These are phyloP conservation scores for Cylindrodendrum hubeiense DNA, from an alignment of 2,329 filamentous ascomycete genomes.

Conservation along the genomic window DNA sequence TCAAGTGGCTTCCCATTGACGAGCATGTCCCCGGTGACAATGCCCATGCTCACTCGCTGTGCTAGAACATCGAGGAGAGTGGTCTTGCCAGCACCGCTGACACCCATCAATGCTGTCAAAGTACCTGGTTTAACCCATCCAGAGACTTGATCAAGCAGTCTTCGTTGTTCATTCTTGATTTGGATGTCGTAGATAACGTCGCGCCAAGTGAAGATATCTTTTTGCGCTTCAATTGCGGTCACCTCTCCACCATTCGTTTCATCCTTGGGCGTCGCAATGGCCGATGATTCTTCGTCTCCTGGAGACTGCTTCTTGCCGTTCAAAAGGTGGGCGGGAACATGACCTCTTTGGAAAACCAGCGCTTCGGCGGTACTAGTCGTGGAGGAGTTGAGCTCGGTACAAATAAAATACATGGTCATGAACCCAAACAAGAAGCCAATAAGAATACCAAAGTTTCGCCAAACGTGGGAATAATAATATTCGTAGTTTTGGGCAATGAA, in stretches of 20 bases:
- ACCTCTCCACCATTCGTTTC: slow-evolving; percentile 36
- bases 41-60: slow-evolving; percentile 68
- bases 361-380: slow-evolving; percentile 75
- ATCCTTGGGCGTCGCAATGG: slow-evolving; percentile 39
- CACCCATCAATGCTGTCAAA: slow-evolving; percentile 82
- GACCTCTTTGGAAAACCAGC: slow-evolving; percentile 73
- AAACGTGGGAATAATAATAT: slow-evolving; percentile 70
- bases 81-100: slow-evolving; percentile 62
- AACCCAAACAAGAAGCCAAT: slow-evolving; percentile 74
- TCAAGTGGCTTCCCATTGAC: slow-evolving; percentile 71
- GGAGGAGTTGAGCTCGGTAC: slow-evolving; percentile 74
- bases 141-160: slow-evolving; percentile 81
- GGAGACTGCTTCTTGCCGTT: slow-evolving; percentile 44
- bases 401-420: slow-evolving; percentile 71
- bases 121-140: slow-evolving; percentile 94
- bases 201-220: slow-evolving; percentile 80
- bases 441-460: slow-evolving; percentile 79
- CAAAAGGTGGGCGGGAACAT: slow-evolving; percentile 59
- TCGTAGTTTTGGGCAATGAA: slow-evolving; percentile 68
- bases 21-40: slow-evolving; percentile 75
- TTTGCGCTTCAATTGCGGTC: slow-evolving; percentile 57
- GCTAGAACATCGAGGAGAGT: slow-evolving; percentile 58
- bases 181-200: slow-evolving; percentile 78
- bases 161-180: slow-evolving; percentile 79
- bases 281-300: slow-evolving; percentile 47